These are phyloP conservation scores for Cladosporium sphaerospermum DNA, from an alignment of 2,329 filamentous ascomycete species.

Conservation along the genomic window DNA sequence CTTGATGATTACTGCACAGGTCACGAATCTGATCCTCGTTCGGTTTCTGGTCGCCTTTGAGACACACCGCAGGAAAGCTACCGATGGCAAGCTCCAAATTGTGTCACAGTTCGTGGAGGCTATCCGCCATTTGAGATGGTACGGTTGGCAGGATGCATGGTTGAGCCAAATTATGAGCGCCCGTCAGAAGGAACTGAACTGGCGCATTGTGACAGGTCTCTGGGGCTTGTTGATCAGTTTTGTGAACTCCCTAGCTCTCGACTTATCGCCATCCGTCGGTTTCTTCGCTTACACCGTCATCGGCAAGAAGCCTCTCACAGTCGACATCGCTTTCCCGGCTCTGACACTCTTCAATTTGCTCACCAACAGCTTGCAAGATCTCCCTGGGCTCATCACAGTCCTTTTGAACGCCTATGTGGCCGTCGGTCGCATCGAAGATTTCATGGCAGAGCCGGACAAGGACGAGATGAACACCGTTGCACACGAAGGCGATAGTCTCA, in stretches of 20 bases:
- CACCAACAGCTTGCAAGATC: constrained; percentile 64
- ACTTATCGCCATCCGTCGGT: constrained; percentile 70
- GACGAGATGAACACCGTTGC: constrained; percentile 31
- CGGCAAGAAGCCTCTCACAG: constrained; percentile 59
- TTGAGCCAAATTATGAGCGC: constrained; percentile 62
- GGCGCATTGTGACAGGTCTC: constrained; percentile 58
- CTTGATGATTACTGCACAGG: constrained; percentile 53
- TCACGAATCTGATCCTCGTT: constrained; percentile 63
- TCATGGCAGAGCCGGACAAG: constrained; percentile 81
- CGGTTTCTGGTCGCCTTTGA: constrained; percentile 63
- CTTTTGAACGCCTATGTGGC: constrained; percentile 79
- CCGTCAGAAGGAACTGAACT: constrained; percentile 59
- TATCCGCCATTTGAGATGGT: constrained; percentile 73
- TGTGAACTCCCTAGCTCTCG: constrained; percentile 64
- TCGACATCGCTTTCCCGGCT: constrained; percentile 82
- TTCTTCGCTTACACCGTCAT: constrained; percentile 76
- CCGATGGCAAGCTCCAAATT: constrained; percentile 71
- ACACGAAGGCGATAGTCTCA: constrained; percentile 30
- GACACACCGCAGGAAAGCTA: constrained; percentile 62
- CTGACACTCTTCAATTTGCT: constrained; percentile 74
- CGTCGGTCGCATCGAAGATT: constrained; percentile 72
- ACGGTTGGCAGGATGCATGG: constrained; percentile 76
- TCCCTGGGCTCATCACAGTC: constrained; percentile 69
- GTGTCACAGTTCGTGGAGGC: constrained; percentile 83
- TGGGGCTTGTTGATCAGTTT: constrained; percentile 60